Evolutionary conservation across 73 alveolate genomes (phyloP), one percentile per base, ranked within the genome.

Genomic region (Tetrahymena elliotti): DNA sequence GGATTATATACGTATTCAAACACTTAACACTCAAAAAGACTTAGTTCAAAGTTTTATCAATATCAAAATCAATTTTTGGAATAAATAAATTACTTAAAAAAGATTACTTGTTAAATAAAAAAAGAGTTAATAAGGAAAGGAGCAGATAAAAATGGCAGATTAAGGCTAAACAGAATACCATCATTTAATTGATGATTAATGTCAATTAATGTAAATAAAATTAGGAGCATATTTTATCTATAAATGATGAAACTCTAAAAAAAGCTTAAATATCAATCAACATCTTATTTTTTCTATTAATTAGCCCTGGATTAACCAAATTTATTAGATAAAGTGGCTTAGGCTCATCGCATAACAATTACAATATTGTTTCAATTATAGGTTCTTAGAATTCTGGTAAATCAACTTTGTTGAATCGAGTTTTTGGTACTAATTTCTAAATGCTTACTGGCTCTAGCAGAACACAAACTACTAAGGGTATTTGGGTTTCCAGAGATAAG

Each of bases 371-470:
- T 84, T 95, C 98, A n/a, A 97, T 97, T 84, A 97, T 97, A 92
- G 98, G 98, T 4, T 97, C 98, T 37, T 98, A 97, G 94, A 96
- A 97, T 93, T 95, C 98, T 83, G 98, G 98, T 35, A 97, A 97
- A 94, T 93, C 97, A 92, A 97, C 98, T 38, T 93, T 97, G 52
- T 93, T 97, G 84, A 97, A 97, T 93, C 47, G 94, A 84, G 93
- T 97, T 94, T 97, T 97, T 93, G 98, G 97, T 84, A 97, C 98
- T 15, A 95, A 97, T 95, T 97, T 97, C 95, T 97, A 97, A 95
- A 97, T 97, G 93, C 96, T 96, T 95, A 83, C 95, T 82, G 94
- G 98, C 22, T 52, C 97, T 53, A 95, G 93, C 33, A 83, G 97
- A 15, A 94, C 97, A 35, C 97, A 97, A 96, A 97, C 98, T 18